Conservation (phyloP, 2,329 filamentous ascomycete genomes). For the Aspergillus alliaceus region DNA sequence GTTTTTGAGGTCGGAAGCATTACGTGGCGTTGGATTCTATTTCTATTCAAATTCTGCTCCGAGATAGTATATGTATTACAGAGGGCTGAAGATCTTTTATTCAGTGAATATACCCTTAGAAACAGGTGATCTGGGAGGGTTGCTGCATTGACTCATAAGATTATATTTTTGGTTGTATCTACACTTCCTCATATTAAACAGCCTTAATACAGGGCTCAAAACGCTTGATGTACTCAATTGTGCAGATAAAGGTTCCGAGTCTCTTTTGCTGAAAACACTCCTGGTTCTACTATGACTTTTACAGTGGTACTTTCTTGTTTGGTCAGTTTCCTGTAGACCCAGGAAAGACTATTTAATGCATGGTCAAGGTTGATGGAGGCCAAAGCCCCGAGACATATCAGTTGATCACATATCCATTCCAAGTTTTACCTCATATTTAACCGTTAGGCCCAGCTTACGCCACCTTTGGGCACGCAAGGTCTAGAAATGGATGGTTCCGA, state of each 20-base stretch:
- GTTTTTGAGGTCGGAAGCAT: slow-evolving; percentile 3
- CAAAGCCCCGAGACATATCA: no score
- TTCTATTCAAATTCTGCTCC: not conserved
- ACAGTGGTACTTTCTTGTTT: no score
- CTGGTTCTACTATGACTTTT: no score
- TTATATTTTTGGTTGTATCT: not conserved
- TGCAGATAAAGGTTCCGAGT: not conserved
- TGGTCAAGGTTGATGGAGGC: not conserved
- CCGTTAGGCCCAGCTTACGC: no score
- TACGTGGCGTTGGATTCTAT: slow-evolving; percentile 10
- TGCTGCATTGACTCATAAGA: not conserved
- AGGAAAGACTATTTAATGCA: no score
- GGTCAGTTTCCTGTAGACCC: no score
- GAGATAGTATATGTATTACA: not conserved
- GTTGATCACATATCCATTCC: not conserved
- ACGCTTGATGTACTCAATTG: not conserved
- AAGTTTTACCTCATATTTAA: not conserved
- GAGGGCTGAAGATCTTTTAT: not conserved
- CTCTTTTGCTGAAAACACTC: not conserved
- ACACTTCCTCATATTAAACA: not conserved
- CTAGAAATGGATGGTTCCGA: no score
- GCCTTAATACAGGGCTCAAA: not conserved
- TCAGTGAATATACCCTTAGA: not conserved
- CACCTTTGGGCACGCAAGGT: no score
- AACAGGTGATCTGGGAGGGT: not conserved